These are phyloP conservation scores for Colletotrichum sublineola DNA, from an alignment of 2,329 filamentous ascomycete genomes.

Conservation along the genomic window DNA sequence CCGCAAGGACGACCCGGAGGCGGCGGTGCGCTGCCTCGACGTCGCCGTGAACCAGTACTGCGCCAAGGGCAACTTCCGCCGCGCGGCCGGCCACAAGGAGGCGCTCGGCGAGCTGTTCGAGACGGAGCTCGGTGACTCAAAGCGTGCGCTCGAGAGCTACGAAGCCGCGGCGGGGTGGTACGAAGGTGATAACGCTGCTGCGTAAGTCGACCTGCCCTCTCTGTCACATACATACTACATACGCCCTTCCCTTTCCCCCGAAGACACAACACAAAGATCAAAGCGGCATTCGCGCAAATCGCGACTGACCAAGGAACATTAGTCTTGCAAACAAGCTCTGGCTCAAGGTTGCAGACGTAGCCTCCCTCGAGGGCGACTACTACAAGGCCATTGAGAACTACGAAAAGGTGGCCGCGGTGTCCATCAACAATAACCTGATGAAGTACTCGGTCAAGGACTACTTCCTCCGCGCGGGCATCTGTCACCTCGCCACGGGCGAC, in stretches of 20 bases:
- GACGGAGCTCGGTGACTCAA: slow-evolving; percentile 81
- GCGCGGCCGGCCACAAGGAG: slow-evolving; percentile 92
- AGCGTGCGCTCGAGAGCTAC: slow-evolving; percentile 85
- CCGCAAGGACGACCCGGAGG: slow-evolving; percentile 84
- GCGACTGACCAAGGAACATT: slow-evolving; percentile 17
- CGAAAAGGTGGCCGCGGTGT: slow-evolving; percentile 83
- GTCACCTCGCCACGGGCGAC: slow-evolving; percentile 82
- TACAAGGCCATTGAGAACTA: slow-evolving; percentile 84
- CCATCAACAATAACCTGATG: slow-evolving; percentile 92
- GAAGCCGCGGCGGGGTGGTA: slow-evolving; percentile 91
- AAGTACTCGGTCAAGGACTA: slow-evolving; percentile 96
- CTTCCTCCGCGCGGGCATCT: slow-evolving; percentile 93
- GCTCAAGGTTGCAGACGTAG: slow-evolving; percentile 91
- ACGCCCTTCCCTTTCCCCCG: background rate
- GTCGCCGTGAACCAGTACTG: slow-evolving; percentile 89
- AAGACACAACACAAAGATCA: background rate
- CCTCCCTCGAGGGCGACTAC: slow-evolving; percentile 86
- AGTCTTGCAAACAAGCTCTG: slow-evolving; percentile 93
- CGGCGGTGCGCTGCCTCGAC: slow-evolving; percentile 84
- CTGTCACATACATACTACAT: background rate
- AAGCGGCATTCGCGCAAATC: background rate
- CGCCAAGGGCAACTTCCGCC: slow-evolving; percentile 88
- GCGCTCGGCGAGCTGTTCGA: slow-evolving; percentile 89
- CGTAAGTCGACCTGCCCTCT: slow-evolving; percentile 67
- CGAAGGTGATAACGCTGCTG: slow-evolving; percentile 85